Base-by-base conservation (phyloP, 345 rosid species). In the Turritis glabra region DNA sequence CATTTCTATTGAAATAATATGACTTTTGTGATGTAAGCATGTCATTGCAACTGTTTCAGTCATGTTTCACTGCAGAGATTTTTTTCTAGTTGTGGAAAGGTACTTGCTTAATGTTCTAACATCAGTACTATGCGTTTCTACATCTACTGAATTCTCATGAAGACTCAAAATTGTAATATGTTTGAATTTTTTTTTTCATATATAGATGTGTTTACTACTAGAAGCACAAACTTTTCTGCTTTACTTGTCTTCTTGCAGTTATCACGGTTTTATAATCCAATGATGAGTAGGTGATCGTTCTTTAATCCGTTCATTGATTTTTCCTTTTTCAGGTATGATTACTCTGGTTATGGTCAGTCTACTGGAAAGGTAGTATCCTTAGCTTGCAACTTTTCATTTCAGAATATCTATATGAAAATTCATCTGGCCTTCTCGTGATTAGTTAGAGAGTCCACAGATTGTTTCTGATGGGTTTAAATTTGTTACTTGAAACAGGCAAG, bases 261-360 rank as follows among this genome's bases (percentile, higher is more conserved):
- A n/a, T 54, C 7, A 54, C 13, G 18, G 38, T 27, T 29, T 9
- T 37, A n/a, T n/a, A 17, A 32, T 32, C 10, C 22, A 52, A 67
- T 52, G 25, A 38, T n/a, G 48, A 22, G 50, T 56, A 25, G 19
- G 32, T 53, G 43, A 64, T 51, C 15, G 50, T 50, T 70, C 38
- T 18, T 50, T 55, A 6, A 55, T 14, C 8, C 22, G 4, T 72
- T 26, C 11, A 52, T 41, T 12, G 32, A 10, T 37, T 13, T 62
- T 19, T n/a, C 32, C 0, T 74, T 70, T 65, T 73, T 11, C 82
- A 94, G 98, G 84, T 91, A 91, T 61, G 98, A 94, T 77, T 94
- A 94, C 78, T 94, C 98, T 60, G 97, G 98, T 57, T 94, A 94
- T 63, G 98, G 98, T 59, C 97, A 84, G 69, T 94, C 98, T 53